Evolutionary conservation across 2,329 filamentous ascomycete species (phyloP).

Genomic region (Talaromyces sp.): DNA sequence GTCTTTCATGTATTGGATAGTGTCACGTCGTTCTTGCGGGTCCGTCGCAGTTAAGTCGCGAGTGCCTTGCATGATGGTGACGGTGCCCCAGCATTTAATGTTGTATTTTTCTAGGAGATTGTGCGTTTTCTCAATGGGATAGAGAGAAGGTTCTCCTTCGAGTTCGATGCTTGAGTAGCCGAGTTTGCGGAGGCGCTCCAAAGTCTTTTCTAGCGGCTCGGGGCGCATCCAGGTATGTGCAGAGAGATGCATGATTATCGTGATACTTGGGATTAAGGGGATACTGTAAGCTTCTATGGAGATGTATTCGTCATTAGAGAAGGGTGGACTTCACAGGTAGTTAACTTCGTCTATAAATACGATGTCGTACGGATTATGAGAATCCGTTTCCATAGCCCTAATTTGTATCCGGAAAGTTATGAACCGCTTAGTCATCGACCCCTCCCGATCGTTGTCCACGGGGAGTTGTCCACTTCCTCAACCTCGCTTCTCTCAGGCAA

Average conservation of each 20-base stretch:
- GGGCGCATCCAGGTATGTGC: constrained; percentile 13
- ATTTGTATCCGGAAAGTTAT: no score
- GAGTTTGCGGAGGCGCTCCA: constrained; percentile 9
- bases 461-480: no score
- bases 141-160: constrained; percentile 10
- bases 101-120: constrained; percentile 8
- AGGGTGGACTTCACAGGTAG: no score
- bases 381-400: no score
- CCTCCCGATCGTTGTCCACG: no score
- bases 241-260: constrained; percentile 8
- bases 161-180: constrained; percentile 12
- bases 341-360: background rate
- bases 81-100: constrained; percentile 13
- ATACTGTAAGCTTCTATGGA: no score
- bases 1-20: constrained; percentile 10
- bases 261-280: background rate
- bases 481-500: no score
- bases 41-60: constrained; percentile 6
- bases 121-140: background rate
- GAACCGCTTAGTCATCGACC: no score
- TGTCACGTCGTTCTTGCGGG: constrained; percentile 1
- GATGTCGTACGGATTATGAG: background rate
- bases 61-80: constrained; percentile 12
- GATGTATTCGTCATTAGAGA: no score
- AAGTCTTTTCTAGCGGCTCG: constrained; percentile 7